Conservation (phyloP, 1,284 basidiomycete genomes). For the Psilocybe mexicana region DNA sequence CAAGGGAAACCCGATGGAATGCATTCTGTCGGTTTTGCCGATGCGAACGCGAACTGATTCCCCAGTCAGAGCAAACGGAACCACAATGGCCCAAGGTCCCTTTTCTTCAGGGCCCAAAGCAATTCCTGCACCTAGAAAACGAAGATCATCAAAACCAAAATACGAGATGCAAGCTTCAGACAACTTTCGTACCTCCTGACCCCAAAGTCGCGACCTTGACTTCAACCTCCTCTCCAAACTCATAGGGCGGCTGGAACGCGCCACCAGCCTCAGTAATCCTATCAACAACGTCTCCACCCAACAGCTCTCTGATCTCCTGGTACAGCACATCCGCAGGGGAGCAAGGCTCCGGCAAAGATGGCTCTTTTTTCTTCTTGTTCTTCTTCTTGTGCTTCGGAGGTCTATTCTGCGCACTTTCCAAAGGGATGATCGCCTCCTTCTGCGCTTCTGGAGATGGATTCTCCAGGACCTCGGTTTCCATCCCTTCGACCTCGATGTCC, state of each 20-base stretch:
- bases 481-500: conserved; percentile 18
- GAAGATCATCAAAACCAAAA: not conserved
- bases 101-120: conserved; percentile 50
- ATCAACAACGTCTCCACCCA: conserved; percentile 64
- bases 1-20: conserved; percentile 79
- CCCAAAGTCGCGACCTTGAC: conserved; percentile 64
- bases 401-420: conserved; percentile 4
- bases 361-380: conserved; percentile 31
- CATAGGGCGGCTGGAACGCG: conserved; percentile 63
- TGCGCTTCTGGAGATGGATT: not conserved
- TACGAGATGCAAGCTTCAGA: conserved; percentile 8
- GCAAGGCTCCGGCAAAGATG: conserved; percentile 57
- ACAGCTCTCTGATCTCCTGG: conserved; percentile 66
- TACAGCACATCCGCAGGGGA: conserved; percentile 77
- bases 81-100: conserved; percentile 76
- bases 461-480: conserved; percentile 23
- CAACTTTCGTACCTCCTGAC: conserved; percentile 55
- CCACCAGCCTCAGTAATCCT: conserved; percentile 47
- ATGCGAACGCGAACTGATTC: conserved; percentile 77
- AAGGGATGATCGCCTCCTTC: conserved; percentile 4
- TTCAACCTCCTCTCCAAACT: conserved; percentile 62
- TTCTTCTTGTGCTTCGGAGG: conserved; percentile 22
- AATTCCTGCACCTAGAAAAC: conserved; percentile 64
- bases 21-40: conserved; percentile 63
- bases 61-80: conserved; percentile 82